These are phyloP conservation scores for Saccharomycodes ludwigii DNA, from an alignment of 805 yeast genomes.

Conservation along the genomic window DNA sequence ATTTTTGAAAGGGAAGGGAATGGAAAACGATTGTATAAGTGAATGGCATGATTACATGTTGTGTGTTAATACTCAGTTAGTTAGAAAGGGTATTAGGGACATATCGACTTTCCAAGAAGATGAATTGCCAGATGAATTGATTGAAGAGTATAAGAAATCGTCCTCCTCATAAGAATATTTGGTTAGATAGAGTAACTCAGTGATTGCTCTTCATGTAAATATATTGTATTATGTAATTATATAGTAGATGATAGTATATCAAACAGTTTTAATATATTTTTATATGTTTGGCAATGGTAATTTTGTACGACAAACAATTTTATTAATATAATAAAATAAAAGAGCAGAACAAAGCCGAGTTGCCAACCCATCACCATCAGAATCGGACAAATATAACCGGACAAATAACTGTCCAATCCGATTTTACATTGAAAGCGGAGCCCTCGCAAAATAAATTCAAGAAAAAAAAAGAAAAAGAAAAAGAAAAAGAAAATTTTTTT, in stretches of 20 bases:
- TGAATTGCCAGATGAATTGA: conserved; percentile 27
- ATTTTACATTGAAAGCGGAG: not conserved
- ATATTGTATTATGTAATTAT: too few species aligned
- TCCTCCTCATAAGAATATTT: not conserved
- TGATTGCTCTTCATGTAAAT: too few species aligned
- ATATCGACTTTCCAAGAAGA: conserved; percentile 81
- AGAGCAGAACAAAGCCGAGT: too few species aligned
- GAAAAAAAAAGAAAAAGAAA: conserved; percentile 3
- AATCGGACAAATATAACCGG: too few species aligned
- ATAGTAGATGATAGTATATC: too few species aligned
- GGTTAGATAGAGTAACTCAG: too few species aligned
- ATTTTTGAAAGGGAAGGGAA: conserved; percentile 41
- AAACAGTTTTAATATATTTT: too few species aligned
- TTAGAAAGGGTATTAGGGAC: conserved; percentile 64
- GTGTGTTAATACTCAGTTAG: conserved; percentile 68
- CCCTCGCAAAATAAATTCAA: conserved; percentile 1
- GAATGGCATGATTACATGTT: conserved; percentile 79
- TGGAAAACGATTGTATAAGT: conserved; percentile 80
- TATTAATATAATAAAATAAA: too few species aligned
- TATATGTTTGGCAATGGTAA: too few species aligned
- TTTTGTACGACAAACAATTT: too few species aligned
- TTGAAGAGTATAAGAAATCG: not conserved
- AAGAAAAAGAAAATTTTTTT: conserved; percentile 2
- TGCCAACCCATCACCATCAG: too few species aligned
- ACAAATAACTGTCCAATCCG: too few species aligned